Evolutionary conservation across 169 alveolate species (phyloP).

Genomic region (Eimeria brunetti): DNA sequence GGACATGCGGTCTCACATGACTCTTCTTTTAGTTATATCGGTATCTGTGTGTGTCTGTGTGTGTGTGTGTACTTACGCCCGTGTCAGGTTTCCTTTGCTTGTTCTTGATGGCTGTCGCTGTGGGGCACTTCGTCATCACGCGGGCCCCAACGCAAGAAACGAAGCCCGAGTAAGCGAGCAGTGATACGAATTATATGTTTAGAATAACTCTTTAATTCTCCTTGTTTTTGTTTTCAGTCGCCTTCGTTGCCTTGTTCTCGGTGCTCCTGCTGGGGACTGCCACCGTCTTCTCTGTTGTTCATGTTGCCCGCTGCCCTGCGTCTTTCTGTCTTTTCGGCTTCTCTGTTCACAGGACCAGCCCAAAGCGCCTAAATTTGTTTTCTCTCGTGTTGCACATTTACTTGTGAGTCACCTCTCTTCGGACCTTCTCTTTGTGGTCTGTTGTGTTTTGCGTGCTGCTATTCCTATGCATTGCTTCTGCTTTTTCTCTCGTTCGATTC

Average conservation of each 20-base stretch:
- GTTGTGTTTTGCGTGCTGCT: not conserved
- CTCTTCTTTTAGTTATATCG: too few relatives aligned
- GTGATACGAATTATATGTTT: not conserved
- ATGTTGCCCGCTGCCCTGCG: not conserved
- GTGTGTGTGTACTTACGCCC: not conserved
- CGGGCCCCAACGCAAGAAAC: slow-evolving; percentile 1
- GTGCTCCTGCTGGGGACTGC: not conserved
- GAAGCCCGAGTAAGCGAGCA: slow-evolving; percentile 2
- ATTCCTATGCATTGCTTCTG: not conserved
- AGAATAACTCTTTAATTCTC: not conserved
- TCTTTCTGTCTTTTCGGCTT: not conserved
- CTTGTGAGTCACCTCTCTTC: not conserved
- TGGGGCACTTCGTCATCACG: slow-evolving; percentile 50
- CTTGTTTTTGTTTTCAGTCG: not conserved
- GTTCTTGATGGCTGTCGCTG: slow-evolving; percentile 47
- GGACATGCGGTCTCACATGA: not conserved
- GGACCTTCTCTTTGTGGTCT: not conserved
- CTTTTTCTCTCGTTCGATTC: not conserved
- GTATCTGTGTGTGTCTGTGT: not conserved
- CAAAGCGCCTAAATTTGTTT: slow-evolving; percentile 1
- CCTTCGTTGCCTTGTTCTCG: not conserved
- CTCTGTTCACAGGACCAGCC: not conserved
- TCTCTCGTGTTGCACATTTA: slow-evolving; percentile 9
- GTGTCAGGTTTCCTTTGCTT: slow-evolving; percentile 32
- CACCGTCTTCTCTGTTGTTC: not conserved